A percentile compares a stretch with the other conserved stretches of the same genome.
phyloP scores from a whole-genome alignment of 2,329 filamentous ascomycete species.

The Daldinia sp. region DNA sequence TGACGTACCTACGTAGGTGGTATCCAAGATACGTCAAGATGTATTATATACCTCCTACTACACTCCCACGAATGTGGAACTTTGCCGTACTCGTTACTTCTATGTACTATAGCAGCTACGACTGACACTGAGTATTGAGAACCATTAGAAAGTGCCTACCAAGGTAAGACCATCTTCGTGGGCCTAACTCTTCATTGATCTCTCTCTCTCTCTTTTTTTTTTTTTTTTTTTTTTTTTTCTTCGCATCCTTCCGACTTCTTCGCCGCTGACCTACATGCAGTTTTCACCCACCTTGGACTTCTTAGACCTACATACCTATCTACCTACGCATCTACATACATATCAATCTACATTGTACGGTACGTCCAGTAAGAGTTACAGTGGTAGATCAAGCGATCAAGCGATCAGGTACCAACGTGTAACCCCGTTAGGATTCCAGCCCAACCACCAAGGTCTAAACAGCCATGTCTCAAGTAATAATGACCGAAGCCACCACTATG shows the following conservation, averaged over 20 bases:
- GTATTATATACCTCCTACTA: background rate
- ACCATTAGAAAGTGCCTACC: no score
- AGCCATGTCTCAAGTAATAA: constrained; percentile 41
- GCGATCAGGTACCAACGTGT: constrained; percentile 46
- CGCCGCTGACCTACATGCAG: constrained; percentile 34
- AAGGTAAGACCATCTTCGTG: background rate
- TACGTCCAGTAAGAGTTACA: constrained; percentile 27
- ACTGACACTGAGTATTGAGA: background rate
- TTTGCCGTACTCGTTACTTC: no score
- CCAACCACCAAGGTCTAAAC: constrained; percentile 43
- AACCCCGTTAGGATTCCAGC: constrained; percentile 43
- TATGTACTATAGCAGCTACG: background rate
- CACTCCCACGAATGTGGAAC: no score
- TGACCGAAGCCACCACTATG: constrained; percentile 34
- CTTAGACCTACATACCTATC: constrained; percentile 8
- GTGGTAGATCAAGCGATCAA: constrained; percentile 30
- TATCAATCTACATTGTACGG: constrained; percentile 12
- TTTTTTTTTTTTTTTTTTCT: constrained; percentile 4
- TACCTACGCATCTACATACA: constrained; percentile 16
- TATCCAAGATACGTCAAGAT: no score
- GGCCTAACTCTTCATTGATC: background rate
- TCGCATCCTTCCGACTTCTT: constrained; percentile 23
- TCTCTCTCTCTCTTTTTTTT: constrained; percentile 1
- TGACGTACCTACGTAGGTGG: no score
- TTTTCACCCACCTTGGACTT: constrained; percentile 12